Evolutionary conservation across 2,329 filamentous ascomycete species (phyloP), one percentile per base, ranked within the genome.

Genomic region (Penicillium expansum): DNA sequence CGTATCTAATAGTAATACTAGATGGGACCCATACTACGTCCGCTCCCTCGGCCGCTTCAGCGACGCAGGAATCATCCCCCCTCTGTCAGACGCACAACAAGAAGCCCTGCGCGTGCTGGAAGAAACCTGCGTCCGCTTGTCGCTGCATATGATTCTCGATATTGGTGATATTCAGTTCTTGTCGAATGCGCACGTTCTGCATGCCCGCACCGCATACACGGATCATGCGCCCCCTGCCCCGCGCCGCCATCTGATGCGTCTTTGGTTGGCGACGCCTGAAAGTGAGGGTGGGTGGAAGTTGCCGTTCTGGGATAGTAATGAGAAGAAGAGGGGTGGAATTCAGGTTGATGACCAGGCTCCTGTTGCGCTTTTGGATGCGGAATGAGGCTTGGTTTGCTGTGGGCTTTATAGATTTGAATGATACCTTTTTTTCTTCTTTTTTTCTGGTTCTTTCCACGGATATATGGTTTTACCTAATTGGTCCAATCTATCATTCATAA

Each of bases 91-190:
- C 0, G 87, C 82, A 56, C 91, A 96, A 75, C 65, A 81, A 52
- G 83, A 86, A 57, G 91, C 91, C 2, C 76, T 87, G 7, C 69
- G 82, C 42, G 80, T 93, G 7, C 81, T 93, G 9, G 92, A 96
- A 71, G 85, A 87, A 32, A 92, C 87, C 0, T 93, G 90, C 76
- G 79, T 88, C 69, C 79, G 84, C 6, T 79, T 92, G 49, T 82
- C 88, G 4, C 79, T 96, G 63, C 91, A 95, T 75, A 95, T 95
- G 90, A 78, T 94, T 42, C 81, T 95, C 9, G 90, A 93, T 63
- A 84, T 94, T 18, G 91, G 91, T 47, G 91, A 96, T 68, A 92
- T 96, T 61, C 92, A 96, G 75, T 93, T 96, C 75, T 70, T 95
- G 55, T 86, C 86, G 64, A 95, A 96, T 71, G 83, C 83, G 48